A percentile compares a stretch with the other conserved stretches of the same genome.
Conservation (phyloP, 2,329 filamentous ascomycete species). For the Curvularia sp. region DNA sequence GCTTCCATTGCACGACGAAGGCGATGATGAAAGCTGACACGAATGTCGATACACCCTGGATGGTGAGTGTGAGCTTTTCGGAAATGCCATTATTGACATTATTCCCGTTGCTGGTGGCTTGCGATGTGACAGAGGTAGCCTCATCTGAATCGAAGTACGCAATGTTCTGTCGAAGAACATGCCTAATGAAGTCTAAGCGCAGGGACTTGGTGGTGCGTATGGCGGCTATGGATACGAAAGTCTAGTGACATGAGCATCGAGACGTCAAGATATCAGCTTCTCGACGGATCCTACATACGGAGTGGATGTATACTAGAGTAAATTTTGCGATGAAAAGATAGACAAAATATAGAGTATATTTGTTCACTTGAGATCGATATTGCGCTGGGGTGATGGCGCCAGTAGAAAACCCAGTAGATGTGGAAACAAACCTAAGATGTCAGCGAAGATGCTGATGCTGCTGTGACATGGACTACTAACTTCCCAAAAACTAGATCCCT, state of each 20-base stretch:
- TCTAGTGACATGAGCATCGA: constrained; percentile 26
- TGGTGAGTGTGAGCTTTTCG: constrained; percentile 53
- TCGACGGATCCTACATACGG: constrained; percentile 16
- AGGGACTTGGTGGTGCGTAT: constrained; percentile 59
- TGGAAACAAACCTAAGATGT: constrained; percentile 50
- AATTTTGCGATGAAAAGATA: constrained; percentile 74
- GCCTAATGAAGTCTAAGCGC: constrained; percentile 68
- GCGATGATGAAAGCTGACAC: constrained; percentile 86
- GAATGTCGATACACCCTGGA: constrained; percentile 62
- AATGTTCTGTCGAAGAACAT: constrained; percentile 62
- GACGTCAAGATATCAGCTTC: background rate
- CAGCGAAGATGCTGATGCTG: background rate
- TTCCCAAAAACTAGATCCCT: constrained; percentile 60
- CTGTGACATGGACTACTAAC: background rate
- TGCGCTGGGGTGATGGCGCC: constrained; percentile 42
- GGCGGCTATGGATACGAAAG: constrained; percentile 59
- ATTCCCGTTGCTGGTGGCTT: constrained; percentile 93
- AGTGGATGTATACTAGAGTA: constrained; percentile 62
- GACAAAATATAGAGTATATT: constrained; percentile 68
- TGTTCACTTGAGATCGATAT: constrained; percentile 51
- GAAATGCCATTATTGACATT: constrained; percentile 87
- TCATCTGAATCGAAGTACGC: constrained; percentile 77
- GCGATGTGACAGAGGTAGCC: constrained; percentile 90
- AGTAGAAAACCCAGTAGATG: constrained; percentile 55
- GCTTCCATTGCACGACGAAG: constrained; percentile 90